phyloP scores from a whole-genome alignment of 164 flowering plant genomes.

The Buxus sempervirens region DNA sequence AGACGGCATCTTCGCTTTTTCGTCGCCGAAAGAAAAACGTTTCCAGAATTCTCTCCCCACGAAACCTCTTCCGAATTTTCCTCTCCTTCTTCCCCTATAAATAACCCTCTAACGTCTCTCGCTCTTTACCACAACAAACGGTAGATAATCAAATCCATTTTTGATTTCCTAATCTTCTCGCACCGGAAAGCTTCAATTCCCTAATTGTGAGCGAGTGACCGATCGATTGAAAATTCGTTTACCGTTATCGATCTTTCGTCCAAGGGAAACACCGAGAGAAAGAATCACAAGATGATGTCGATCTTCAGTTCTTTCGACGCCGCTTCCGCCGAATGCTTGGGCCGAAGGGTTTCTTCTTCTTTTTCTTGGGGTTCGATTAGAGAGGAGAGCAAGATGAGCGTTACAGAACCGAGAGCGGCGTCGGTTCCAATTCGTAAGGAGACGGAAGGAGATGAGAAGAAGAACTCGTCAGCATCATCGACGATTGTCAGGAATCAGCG shows the following conservation, averaged over 20 bases:
- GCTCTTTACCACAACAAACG: background rate
- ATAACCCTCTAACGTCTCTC: background rate
- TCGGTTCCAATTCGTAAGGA: background rate
- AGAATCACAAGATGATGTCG: conserved; percentile 23
- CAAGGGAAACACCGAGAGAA: too few species aligned
- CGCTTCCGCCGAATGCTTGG: conserved; percentile 20
- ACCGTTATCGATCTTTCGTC: background rate
- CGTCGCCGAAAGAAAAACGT: background rate
- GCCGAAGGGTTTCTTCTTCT: conserved; percentile 8
- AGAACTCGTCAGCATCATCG: conserved; percentile 5
- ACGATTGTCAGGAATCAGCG: background rate
- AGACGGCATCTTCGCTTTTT: background rate
- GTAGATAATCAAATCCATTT: too few species aligned
- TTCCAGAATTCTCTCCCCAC: background rate
- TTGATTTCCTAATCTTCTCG: too few species aligned
- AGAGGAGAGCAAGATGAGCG: background rate
- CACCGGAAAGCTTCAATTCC: too few species aligned
- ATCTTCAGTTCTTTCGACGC: conserved; percentile 33
- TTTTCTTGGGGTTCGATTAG: background rate
- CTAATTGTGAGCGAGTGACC: too few species aligned
- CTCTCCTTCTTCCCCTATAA: background rate
- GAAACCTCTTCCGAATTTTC: background rate
- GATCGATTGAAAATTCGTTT: too few species aligned
- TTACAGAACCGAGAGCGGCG: background rate
- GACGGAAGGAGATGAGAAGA: background rate